Percentiles rank a stretch among this genome's conserved stretches.
Evolutionary conservation across 106 monocot genomes (phyloP).

Genomic region (Dendrobium nobile): DNA sequence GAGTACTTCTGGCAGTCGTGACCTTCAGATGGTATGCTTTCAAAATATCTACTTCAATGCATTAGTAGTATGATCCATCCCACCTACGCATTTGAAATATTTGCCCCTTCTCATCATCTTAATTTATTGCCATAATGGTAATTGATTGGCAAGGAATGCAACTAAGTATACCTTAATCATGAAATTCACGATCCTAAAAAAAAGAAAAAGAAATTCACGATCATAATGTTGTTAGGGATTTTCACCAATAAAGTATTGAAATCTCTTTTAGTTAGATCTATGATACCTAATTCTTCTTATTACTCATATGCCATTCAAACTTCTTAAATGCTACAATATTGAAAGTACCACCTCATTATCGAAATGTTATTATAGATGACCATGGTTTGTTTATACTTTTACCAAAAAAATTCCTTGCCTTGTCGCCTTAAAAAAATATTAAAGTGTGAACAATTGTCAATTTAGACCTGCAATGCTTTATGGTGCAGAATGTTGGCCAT

Average conservation of each 20-base stretch:
- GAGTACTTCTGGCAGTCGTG: constrained; percentile 26
- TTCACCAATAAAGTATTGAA: not conserved
- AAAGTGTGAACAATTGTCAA: no score
- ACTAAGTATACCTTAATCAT: not conserved
- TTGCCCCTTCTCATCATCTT: not conserved
- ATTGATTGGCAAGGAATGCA: not conserved
- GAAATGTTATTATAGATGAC: not conserved
- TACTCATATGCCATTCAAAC: not conserved
- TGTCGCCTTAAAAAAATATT: not conserved
- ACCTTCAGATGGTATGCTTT: constrained; percentile 22
- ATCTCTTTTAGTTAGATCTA: no score
- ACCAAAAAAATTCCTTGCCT: not conserved
- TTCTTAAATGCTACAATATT: not conserved
- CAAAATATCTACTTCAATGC: not conserved
- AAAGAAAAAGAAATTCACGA: not conserved
- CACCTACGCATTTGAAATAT: not conserved
- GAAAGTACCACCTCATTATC: not conserved
- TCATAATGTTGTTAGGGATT: not conserved
- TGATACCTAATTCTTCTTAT: not conserved
- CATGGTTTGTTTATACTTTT: not conserved
- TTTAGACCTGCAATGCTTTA: no score
- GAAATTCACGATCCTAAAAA: not conserved
- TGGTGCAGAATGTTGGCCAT: no score
- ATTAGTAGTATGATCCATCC: not conserved
- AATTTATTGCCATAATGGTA: not conserved